Base-by-base conservation (phyloP, 176 grass and related monocot genomes). In the Pharus latifolius region DNA sequence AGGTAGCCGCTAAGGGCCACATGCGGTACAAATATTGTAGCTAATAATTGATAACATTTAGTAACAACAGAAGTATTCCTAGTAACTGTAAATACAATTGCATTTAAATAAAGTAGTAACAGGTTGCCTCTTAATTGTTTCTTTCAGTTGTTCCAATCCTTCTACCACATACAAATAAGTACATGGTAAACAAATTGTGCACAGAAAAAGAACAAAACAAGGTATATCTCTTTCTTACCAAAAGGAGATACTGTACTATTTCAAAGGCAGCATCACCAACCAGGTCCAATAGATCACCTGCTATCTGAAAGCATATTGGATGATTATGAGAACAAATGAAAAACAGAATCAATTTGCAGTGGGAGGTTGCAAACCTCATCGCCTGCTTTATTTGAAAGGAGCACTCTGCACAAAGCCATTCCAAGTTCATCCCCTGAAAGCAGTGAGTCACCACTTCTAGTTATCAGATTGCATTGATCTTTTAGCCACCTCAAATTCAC, bases 351-450 rank as follows among this genome's bases (percentile, higher is more conserved):
- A 56, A 33, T n/a, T 50, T 75, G 48, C 17, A 50, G 42, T 34
- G 62, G 58, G 5, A 48, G 2, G 28, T 78, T 80, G 31, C 7
- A 69, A 56, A 98, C 89, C 94, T 98, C 78, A 29, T 98, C 89
- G 12, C 94, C 94, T 62, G 86, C 70, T 90, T 90, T 98, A 60
- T 88, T 85, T 78, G 87, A 90, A 65, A 87, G 20, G 12, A 98
- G 86, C 63, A 98, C 94, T 60, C 94, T 86, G 40, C 85, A 98
- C 64, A 98, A 75, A 25, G 94, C 82, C 94, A 90, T 81, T 67
- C 86, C 86, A 76, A 98, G 94, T 72, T 98, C 94, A 61, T 98
- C 89, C 53, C 94, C 94, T 35, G 87, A 90, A 49, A 98, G 73
- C 28, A 86, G 75, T 20, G 89, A 98, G 42, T 75, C 83, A 67